These are phyloP conservation scores for Alternaria ethzedia DNA, from an alignment of 2,329 filamentous ascomycete species.

Conservation along the genomic window DNA sequence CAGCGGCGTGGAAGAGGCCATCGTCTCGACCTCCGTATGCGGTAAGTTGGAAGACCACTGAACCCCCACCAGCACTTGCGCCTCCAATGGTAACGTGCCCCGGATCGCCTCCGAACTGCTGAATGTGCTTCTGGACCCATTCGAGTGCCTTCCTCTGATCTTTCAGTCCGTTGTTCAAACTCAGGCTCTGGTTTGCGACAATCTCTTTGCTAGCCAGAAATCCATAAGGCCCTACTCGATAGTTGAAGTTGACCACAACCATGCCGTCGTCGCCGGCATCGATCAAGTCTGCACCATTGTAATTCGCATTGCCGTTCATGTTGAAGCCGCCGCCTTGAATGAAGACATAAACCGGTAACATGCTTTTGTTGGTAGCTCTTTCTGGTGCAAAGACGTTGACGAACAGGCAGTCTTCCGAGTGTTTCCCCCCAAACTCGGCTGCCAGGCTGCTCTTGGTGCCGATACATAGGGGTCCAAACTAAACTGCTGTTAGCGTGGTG, in stretches of 20 bases:
- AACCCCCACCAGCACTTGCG: slow-evolving; percentile 50
- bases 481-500: slow-evolving; percentile 7
- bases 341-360: slow-evolving; percentile 50
- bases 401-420: slow-evolving; percentile 51
- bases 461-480: slow-evolving; percentile 46
- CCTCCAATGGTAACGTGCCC: slow-evolving; percentile 48
- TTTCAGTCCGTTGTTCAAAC: slow-evolving; percentile 48
- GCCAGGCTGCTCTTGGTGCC: slow-evolving; percentile 31
- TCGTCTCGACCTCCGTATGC: slow-evolving; percentile 47
- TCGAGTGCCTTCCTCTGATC: slow-evolving; percentile 46
- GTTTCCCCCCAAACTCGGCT: slow-evolving; percentile 33
- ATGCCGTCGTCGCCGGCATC: slow-evolving; percentile 40
- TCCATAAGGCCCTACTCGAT: slow-evolving; percentile 50
- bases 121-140: slow-evolving; percentile 48
- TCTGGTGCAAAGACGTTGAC: slow-evolving; percentile 48
- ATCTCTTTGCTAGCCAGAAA: slow-evolving; percentile 46
- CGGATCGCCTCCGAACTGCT: slow-evolving; percentile 49
- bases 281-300: slow-evolving; percentile 43
- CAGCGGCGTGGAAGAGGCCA: slow-evolving; percentile 45
- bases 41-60: slow-evolving; percentile 46
- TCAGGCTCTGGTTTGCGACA: slow-evolving; percentile 31
- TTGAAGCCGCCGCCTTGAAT: slow-evolving; percentile 51
- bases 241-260: slow-evolving; percentile 51
- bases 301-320: slow-evolving; percentile 44
- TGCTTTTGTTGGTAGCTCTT: slow-evolving; percentile 39